Base-by-base conservation (phyloP, 495 filamentous ascomycete species). In the Hypoxylon fragiforme region DNA sequence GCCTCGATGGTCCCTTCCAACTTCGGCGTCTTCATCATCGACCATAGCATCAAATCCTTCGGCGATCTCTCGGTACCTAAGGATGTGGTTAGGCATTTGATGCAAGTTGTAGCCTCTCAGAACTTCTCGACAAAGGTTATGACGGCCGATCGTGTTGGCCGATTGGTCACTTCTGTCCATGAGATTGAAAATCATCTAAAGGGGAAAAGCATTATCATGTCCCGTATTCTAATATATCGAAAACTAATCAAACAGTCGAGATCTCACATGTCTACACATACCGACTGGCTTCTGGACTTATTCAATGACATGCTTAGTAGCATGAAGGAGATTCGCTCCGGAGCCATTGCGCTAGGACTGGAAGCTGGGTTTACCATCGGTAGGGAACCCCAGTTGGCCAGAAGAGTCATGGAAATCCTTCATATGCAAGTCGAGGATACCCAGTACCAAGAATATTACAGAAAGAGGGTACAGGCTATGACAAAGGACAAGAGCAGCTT, bases 211-310 rank as follows among this genome's bases (percentile, higher is more conserved):
- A 86, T 95, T 40, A 70, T 88, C 14, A 80, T 82, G 50, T 85
- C 85, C 18, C 83, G 92, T 24, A 75, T 97, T 12, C 71, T 77
- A 21, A 84, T 94, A 39, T 97, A 96, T 65, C 77, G 82, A 48
- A 86, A 81, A 35, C 72, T 97, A 5, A 65, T 96, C 13, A 74
- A 72, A 40, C 89, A 94, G 68, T 77, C 80, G 8, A 87, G 78
- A 50, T 61, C 75, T 3, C 70, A 78, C 13, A 95, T 98, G 84
- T 53, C 81, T 8, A 58, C 74, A 3, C 75, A 84, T 32, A 75
- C 79, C 0, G 76, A 87, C 44, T 97, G 92, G 92, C 77, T 95
- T 30, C 73, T 85, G 21, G 85, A 92, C 64, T 68, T 96, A n/a
- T 82, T 97, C 45, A 81, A 78, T 16, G 89, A 90, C 21, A 81